phyloP scores from a whole-genome alignment of 805 yeast genomes.

The Yarrowia sp. region DNA sequence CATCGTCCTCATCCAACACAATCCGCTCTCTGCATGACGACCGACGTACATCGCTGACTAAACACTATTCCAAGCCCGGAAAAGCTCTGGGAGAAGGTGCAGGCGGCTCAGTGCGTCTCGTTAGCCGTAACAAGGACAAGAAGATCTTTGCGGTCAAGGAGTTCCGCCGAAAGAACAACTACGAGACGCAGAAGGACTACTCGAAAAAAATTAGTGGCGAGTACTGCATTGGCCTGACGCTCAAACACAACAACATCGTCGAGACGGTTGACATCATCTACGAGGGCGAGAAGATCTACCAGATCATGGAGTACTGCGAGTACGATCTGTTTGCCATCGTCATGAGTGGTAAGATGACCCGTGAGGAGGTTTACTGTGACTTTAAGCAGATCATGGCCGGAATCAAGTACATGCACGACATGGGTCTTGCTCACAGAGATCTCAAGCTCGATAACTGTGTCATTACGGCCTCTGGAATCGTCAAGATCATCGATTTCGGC shows the following conservation, averaged over 20 bases:
- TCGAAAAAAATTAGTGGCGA: slow-evolving; percentile 77
- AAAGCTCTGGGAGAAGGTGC: slow-evolving; percentile 86
- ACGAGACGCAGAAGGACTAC: slow-evolving; percentile 67
- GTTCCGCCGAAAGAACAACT: slow-evolving; percentile 63
- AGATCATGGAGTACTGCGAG: slow-evolving; percentile 91
- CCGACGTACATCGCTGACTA: slow-evolving; percentile 40
- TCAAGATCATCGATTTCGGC: slow-evolving; percentile 91
- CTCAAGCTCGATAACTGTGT: slow-evolving; percentile 92
- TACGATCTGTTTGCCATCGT: slow-evolving; percentile 90
- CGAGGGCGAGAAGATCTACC: slow-evolving; percentile 60
- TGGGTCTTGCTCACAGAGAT: slow-evolving; percentile 92
- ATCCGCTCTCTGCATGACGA: slow-evolving; percentile 32
- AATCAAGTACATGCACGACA: slow-evolving; percentile 67
- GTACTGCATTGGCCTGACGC: slow-evolving; percentile 73
- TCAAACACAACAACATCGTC: slow-evolving; percentile 76
- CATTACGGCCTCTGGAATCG: slow-evolving; percentile 66
- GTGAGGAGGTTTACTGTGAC: slow-evolving; percentile 71
- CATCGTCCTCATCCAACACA: slow-evolving; percentile 15
- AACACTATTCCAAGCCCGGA: slow-evolving; percentile 74
- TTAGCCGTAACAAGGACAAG: slow-evolving; percentile 58
- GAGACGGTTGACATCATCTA: slow-evolving; percentile 76
- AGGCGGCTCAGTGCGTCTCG: slow-evolving; percentile 86
- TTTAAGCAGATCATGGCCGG: slow-evolving; percentile 79
- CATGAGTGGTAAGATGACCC: slow-evolving; percentile 79
- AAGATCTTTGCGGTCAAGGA: slow-evolving; percentile 81